phyloP scores from a whole-genome alignment of 352 stramenopile genomes.

The Phytophthora macrochlamydospora region DNA sequence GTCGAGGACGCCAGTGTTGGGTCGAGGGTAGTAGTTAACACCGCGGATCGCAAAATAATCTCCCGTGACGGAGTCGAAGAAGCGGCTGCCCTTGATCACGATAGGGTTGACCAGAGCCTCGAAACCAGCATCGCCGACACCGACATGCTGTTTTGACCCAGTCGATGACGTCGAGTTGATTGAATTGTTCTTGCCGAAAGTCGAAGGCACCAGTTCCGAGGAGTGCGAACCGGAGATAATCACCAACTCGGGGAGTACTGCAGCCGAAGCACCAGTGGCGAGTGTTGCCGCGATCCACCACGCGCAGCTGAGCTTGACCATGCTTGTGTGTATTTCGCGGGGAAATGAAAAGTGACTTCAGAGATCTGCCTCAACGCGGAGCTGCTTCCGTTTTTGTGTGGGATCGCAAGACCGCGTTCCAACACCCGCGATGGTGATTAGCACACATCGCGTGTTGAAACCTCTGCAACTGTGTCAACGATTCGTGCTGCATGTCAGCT shows the following conservation, averaged over 20 bases:
- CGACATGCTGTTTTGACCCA: background rate
- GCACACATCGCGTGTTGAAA: constrained; percentile 15
- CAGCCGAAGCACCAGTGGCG: background rate
- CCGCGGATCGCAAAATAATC: constrained; percentile 78
- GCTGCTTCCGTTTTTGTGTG: constrained; percentile 16
- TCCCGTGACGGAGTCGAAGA: constrained; percentile 75
- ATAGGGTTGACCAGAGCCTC: constrained; percentile 25
- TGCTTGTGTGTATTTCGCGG: constrained; percentile 23
- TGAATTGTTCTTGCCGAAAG: background rate
- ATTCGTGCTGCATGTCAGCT: no score
- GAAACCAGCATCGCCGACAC: constrained; percentile 14
- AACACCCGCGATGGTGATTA: background rate
- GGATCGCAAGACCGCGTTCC: constrained; percentile 11
- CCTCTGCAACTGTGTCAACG: background rate
- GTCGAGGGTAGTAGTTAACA: constrained; percentile 88
- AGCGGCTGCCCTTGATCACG: constrained; percentile 76
- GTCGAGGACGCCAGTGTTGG: constrained; percentile 69
- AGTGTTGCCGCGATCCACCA: constrained; percentile 8
- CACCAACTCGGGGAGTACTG: constrained; percentile 11
- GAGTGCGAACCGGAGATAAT: constrained; percentile 5
- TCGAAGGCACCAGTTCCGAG: constrained; percentile 1
- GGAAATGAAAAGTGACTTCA: constrained; percentile 22
- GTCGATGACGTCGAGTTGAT: background rate
- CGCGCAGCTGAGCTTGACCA: constrained; percentile 17
- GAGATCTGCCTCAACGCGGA: background rate